phyloP scores from a whole-genome alignment of 257 asterid genomes.

The Gentiana macrophylla region DNA sequence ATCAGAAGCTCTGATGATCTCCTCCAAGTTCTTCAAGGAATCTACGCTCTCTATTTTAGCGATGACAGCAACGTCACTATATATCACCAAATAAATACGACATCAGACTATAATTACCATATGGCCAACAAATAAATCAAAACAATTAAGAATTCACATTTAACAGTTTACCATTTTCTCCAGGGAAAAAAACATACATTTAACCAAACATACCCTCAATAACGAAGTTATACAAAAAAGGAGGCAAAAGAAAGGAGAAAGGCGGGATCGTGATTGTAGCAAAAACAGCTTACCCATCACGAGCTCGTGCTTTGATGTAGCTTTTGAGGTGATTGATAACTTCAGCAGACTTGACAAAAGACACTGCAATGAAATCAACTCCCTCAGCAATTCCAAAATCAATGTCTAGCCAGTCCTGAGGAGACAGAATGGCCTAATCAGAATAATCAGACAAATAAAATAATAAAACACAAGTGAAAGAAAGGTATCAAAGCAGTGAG shows the following conservation, averaged over 20 bases:
- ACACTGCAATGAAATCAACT: constrained; percentile 93
- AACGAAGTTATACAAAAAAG: neutral
- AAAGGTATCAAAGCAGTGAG: too few relatives aligned
- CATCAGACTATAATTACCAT: neutral
- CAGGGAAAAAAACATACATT: too few relatives aligned
- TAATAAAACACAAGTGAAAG: neutral
- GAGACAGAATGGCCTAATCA: neutral
- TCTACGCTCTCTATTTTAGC: constrained; percentile 77
- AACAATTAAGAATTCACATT: neutral
- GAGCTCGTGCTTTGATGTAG: constrained; percentile 91
- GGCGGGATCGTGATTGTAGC: too few relatives aligned
- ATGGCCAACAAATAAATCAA: too few relatives aligned
- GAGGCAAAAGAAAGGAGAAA: constrained; percentile 10
- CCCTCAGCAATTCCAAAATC: constrained; percentile 98
- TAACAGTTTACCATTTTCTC: too few relatives aligned
- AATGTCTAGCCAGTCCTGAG: constrained; percentile 96
- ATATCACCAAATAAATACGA: constrained; percentile 10
- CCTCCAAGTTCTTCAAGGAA: constrained; percentile 66
- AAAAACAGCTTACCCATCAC: constrained; percentile 47
- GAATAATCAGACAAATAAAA: too few relatives aligned
- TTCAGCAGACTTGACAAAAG: constrained; percentile 99
- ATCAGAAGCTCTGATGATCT: constrained; percentile 80
- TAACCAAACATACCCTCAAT: neutral
- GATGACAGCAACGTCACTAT: constrained; percentile 81
- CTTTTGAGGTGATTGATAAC: constrained; percentile 92